phyloP scores from a whole-genome alignment of 495 filamentous ascomycete genomes.

The Daldinia bambusicola region DNA sequence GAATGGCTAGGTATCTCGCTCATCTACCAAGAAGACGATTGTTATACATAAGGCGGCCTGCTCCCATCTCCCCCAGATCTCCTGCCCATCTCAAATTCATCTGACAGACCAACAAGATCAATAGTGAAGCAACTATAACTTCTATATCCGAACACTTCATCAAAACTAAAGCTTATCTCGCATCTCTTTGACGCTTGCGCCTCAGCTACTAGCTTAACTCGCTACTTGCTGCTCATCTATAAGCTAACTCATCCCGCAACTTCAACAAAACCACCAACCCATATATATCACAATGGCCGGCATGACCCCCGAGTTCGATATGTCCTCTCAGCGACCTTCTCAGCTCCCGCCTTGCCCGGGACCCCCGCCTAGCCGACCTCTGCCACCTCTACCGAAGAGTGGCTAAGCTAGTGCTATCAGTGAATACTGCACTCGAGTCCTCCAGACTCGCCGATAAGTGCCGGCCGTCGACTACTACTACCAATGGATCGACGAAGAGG shows the following conservation, averaged over 20 bases:
- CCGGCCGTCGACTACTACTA: conserved; percentile 5
- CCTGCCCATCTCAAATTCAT: conserved; percentile 31
- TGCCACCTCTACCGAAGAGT: conserved; percentile 83
- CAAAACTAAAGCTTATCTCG: conserved; percentile 16
- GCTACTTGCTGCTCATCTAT: background rate
- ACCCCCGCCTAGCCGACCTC: conserved; percentile 83
- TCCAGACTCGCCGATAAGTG: conserved; percentile 23
- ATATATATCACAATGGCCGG: conserved; percentile 66
- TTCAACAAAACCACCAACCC: background rate
- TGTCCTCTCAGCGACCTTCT: conserved; percentile 67
- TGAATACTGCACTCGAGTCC: conserved; percentile 26
- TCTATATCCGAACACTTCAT: conserved; percentile 1
- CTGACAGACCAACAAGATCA: conserved; percentile 32
- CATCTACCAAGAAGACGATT: conserved; percentile 23
- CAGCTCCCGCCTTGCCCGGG: conserved; percentile 86
- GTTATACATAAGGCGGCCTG: conserved; percentile 58
- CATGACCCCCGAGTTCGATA: conserved; percentile 45
- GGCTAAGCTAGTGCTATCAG: conserved; percentile 46
- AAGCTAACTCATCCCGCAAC: background rate
- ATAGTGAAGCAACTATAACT: conserved; percentile 3
- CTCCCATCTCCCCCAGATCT: conserved; percentile 49
- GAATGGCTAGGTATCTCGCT: conserved; percentile 34
- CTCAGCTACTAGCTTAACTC: background rate
- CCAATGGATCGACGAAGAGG: conserved; percentile 24
- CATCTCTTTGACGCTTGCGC: conserved; percentile 8